These are phyloP conservation scores for Persicaria tinctoria DNA, from an alignment of 148 eudicot species.

Conservation along the genomic window DNA sequence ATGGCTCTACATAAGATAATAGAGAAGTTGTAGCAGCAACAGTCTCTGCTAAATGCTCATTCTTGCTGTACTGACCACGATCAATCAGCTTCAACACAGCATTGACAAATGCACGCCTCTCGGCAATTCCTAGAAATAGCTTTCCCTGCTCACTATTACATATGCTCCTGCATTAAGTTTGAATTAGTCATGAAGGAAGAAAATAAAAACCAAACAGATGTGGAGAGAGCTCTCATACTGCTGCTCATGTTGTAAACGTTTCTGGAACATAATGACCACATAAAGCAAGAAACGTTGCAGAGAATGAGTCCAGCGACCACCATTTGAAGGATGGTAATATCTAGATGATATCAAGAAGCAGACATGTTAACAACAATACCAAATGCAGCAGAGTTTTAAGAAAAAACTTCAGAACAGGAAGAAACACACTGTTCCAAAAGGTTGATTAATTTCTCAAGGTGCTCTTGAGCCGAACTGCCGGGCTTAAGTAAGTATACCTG, in stretches of 20 bases:
- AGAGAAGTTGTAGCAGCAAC: slow-evolving; percentile 90
- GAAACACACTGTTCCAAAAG: slow-evolving; percentile 90
- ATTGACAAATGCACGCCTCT: slow-evolving; percentile 68
- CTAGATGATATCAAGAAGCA: slow-evolving; percentile 29
- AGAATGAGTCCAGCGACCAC: slow-evolving; percentile 96
- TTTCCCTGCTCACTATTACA: slow-evolving; percentile 32
- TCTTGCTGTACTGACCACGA: slow-evolving; percentile 98
- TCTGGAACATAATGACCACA: slow-evolving; percentile 71
- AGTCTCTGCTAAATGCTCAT: slow-evolving; percentile 80
- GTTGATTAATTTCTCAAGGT: slow-evolving; percentile 75
- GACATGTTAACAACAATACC: not conserved
- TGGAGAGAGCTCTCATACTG: slow-evolving; percentile 35
- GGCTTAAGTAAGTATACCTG: slow-evolving; percentile 86
- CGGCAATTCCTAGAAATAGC: slow-evolving; percentile 49
- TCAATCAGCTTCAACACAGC: slow-evolving; percentile 75
- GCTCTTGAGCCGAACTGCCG: slow-evolving; percentile 64
- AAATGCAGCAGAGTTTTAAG: not conserved
- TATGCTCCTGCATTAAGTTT: slow-evolving; percentile 40
- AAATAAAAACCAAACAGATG: slow-evolving; percentile 5
- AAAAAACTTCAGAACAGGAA: slow-evolving; percentile 12
- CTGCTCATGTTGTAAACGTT: slow-evolving; percentile 74
- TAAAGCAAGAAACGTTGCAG: slow-evolving; percentile 77
- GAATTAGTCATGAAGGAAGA: slow-evolving; percentile 9
- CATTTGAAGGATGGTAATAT: slow-evolving; percentile 98
- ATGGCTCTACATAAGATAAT: slow-evolving; percentile 87